These are phyloP conservation scores for Lepidium sativum DNA, from an alignment of 345 rosid species.

Conservation along the genomic window DNA sequence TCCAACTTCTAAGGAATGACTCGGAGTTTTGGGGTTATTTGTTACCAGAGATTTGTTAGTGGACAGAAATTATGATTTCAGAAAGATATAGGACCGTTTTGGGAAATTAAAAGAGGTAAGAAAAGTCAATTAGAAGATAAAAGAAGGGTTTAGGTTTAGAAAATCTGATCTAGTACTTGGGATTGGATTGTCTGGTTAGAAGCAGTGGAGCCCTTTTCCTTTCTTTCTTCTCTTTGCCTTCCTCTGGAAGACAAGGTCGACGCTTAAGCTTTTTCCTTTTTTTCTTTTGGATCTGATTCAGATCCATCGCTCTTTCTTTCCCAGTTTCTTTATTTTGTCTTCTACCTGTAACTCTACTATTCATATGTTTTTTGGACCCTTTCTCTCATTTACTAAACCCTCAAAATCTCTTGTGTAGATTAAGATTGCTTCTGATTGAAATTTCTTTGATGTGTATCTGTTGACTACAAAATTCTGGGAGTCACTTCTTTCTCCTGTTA, in stretches of 20 bases:
- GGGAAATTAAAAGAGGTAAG: not conserved
- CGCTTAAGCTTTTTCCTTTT: not conserved
- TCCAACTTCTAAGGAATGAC: not conserved
- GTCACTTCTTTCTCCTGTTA: slow-evolving; percentile 5
- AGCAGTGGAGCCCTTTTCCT: slow-evolving; percentile 29
- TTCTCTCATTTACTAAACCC: slow-evolving; percentile 6
- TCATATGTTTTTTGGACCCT: not conserved
- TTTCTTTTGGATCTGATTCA: slow-evolving; percentile 12
- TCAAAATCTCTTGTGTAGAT: not conserved
- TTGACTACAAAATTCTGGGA: slow-evolving; percentile 11
- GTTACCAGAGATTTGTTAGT: not conserved
- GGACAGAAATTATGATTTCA: not conserved
- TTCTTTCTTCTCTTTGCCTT: not conserved
- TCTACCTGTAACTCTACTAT: not conserved
- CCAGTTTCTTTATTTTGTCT: not conserved
- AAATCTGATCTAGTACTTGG: slow-evolving; percentile 26
- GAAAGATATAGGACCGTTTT: slow-evolving; percentile 1
- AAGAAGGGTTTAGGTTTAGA: slow-evolving; percentile 19
- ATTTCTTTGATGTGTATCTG: not conserved
- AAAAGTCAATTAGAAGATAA: slow-evolving; percentile 19
- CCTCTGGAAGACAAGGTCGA: slow-evolving; percentile 10
- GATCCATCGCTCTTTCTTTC: not conserved
- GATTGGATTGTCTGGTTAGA: slow-evolving; percentile 30
- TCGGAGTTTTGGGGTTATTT: not conserved
- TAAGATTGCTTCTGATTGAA: not conserved